Base-by-base conservation (phyloP, 148 eudicot species). In the Suaeda aralocaspica region DNA sequence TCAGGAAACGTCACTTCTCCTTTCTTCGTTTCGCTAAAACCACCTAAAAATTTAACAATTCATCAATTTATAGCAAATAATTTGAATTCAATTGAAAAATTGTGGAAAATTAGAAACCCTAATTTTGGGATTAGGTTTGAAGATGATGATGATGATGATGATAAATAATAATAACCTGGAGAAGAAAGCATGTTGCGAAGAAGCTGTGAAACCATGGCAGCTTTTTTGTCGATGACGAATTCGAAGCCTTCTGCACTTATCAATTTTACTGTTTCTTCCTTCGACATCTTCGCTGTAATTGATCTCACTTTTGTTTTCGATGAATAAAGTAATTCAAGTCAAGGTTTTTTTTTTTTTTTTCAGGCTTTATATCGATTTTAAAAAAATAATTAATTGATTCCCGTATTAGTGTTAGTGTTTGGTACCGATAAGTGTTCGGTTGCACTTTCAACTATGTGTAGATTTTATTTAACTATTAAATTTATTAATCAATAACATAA, bases 161-260 rank as follows among this genome's bases (percentile, higher is more conserved):
- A 26, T 33, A 45, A 9, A 59, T 61, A 55, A 59, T 5, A 18
- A 26, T 29, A 52, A 94, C 98, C 98, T 76, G 98, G 95, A 66
- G 98, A 93, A 51, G 92, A 91, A 63, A 94, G 98, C 98, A 94
- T 91, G 74, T 91, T 94, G 60, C 92, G 85, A 39, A 94, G 90
- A 72, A 95, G 89, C 69, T 94, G 96, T 76, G 98, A 94, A 62
- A 94, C 97, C 97, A 91, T 91, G 61, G 98, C 98, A 14, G 97
- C 98, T 71, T 84, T 94, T 77, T 84, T 89, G 67, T 94, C 92
- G 72, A 94, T 76, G 14, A 94, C 72, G 80, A 94, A 94, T 76
- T 91, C 98, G 74, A 91, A 91, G 2, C 98, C 98, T 75, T 94
- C 98, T 33, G 96, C 88, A 86, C 98, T 94, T 33, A 94, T 86